Conservation (phyloP, 2,329 filamentous ascomycete species). For the Alternaria arborescens region DNA sequence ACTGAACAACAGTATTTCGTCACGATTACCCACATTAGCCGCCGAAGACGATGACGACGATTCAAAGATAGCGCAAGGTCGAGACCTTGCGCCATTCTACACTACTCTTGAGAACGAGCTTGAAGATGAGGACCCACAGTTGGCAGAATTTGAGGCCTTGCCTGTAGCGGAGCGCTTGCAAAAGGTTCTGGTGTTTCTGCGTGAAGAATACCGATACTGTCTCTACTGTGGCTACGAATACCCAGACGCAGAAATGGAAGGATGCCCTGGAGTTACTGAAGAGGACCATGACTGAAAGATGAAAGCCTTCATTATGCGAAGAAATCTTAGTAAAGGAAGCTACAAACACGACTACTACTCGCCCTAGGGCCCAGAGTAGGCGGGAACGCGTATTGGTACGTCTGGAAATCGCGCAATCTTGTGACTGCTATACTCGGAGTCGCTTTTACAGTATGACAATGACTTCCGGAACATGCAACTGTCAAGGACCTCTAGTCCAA, state of each 20-base stretch:
- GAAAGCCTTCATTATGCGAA: neutral
- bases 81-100: constrained; percentile 56
- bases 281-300: constrained; percentile 74
- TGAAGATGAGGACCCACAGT: constrained; percentile 80
- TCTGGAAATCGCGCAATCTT: neutral
- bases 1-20: constrained; percentile 43
- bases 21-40: constrained; percentile 65
- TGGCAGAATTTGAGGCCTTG: constrained; percentile 80
- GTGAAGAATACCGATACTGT: constrained; percentile 80
- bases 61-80: constrained; percentile 73
- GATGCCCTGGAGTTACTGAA: constrained; percentile 86
- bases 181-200: constrained; percentile 72
- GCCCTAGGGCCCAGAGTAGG: neutral
- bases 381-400: neutral
- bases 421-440: neutral
- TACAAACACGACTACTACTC: neutral
- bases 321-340: neutral
- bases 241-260: constrained; percentile 76
- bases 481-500: neutral
- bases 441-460: neutral
- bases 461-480: neutral
- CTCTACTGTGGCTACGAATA: constrained; percentile 96
- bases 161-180: constrained; percentile 71
- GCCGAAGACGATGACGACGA: constrained; percentile 76
- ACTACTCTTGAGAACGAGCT: constrained; percentile 71